Percentiles rank a stretch among this genome's conserved stretches.
phyloP scores from a whole-genome alignment of 495 filamentous ascomycete genomes.

The Trichocladium uniseriatum region DNA sequence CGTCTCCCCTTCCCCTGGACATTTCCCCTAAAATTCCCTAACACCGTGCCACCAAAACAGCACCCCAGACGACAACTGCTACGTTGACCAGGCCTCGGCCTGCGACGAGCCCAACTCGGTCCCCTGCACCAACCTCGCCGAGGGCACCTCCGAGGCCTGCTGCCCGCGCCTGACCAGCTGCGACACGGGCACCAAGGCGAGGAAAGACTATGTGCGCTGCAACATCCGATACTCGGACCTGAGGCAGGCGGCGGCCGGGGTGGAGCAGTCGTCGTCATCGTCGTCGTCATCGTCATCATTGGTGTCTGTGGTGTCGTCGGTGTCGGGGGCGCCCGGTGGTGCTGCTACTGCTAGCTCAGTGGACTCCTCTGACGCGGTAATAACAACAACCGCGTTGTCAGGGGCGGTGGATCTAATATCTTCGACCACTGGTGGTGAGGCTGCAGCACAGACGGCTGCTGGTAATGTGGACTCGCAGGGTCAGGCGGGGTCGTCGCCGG shows the following conservation, averaged over 20 bases:
- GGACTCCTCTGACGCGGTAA: too few relatives aligned
- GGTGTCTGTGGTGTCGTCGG: not conserved
- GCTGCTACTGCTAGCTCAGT: too few relatives aligned
- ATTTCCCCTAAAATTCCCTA: not conserved
- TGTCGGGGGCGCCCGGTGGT: too few relatives aligned
- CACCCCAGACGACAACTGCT: constrained; percentile 4
- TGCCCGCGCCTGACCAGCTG: constrained; percentile 14
- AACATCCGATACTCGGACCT: not conserved
- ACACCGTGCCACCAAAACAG: too few relatives aligned
- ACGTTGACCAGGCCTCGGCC: constrained; percentile 6
- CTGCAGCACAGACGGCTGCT: not conserved
- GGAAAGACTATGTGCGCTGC: not conserved
- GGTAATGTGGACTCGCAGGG: not conserved
- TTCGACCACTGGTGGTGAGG: not conserved
- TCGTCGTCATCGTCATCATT: not conserved
- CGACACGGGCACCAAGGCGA: not conserved
- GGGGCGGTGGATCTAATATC: too few relatives aligned
- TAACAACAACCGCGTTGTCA: too few relatives aligned
- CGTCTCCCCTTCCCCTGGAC: not conserved
- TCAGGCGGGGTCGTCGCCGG: not conserved
- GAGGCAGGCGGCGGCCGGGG: not conserved
- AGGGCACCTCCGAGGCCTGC: constrained; percentile 8
- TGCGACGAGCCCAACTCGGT: constrained; percentile 5
- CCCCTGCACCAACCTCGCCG: constrained; percentile 5
- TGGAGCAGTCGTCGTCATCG: not conserved